Conservation (phyloP, 331 rosid species). For the Acacia pycnantha region DNA sequence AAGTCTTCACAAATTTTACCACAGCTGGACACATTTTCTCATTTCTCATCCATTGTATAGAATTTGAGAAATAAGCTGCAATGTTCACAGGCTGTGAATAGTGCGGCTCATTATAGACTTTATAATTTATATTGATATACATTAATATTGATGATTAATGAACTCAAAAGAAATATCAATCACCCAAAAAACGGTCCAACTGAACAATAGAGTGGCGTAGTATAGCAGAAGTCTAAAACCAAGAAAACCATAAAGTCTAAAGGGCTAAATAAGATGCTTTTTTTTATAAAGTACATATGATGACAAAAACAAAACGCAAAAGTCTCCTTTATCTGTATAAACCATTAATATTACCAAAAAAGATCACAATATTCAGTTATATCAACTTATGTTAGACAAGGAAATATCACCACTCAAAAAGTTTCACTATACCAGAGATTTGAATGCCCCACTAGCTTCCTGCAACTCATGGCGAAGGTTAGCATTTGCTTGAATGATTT, state of each 20-base stretch:
- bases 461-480: slow-evolving; percentile 46
- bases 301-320: not conserved
- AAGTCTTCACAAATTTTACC: not conserved
- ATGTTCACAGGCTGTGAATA: not conserved
- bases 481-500: slow-evolving; percentile 68
- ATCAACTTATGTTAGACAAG: slow-evolving; percentile 21
- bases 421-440: slow-evolving; percentile 53
- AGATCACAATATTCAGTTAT: slow-evolving; percentile 9
- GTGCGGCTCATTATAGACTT: not conserved
- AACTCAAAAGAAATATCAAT: not conserved
- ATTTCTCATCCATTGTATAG: not conserved
- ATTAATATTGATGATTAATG: not conserved
- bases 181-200: not conserved
- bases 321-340: not conserved
- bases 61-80: not conserved
- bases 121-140: not conserved
- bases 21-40: not conserved
- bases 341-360: slow-evolving; percentile 4
- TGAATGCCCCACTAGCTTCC: slow-evolving; percentile 48
- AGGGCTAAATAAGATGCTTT: not conserved
- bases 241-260: not conserved
- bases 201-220: not conserved
- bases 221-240: slow-evolving; percentile 4
- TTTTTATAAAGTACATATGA: not conserved
- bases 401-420: slow-evolving; percentile 26